Evolutionary conservation across 2,329 filamentous ascomycete genomes (phyloP).

Genomic region (Teratosphaeria nubilosa): DNA sequence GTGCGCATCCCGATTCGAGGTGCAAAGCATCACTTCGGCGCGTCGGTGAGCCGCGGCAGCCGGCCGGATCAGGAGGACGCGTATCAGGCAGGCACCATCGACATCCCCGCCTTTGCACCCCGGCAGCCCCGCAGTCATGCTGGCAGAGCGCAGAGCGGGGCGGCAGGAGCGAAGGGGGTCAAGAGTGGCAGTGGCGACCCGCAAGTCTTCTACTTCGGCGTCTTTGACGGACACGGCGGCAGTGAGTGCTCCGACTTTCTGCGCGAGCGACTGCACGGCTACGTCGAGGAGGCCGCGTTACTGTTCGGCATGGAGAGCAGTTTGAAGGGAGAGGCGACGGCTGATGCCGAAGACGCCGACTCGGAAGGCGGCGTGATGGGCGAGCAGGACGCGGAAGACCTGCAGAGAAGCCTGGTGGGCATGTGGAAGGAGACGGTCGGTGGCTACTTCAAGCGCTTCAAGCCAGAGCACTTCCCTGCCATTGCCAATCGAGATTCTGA

Average conservation of each 20-base stretch:
- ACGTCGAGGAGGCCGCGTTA: constrained; percentile 71
- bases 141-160: constrained; percentile 23
- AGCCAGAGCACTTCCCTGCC: constrained; percentile 57
- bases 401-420: constrained; percentile 62
- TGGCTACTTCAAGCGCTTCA: constrained; percentile 88
- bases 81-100: constrained; percentile 86
- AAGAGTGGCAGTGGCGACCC: constrained; percentile 70
- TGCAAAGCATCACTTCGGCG: constrained; percentile 94
- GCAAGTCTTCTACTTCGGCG: constrained; percentile 93
- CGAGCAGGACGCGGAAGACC: constrained; percentile 50
- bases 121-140: constrained; percentile 54
- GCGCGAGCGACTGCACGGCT: constrained; percentile 72
- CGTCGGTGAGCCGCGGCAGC: constrained; percentile 65
- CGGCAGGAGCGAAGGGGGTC: constrained; percentile 44
- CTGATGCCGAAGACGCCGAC: constrained; percentile 21
- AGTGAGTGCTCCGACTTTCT: constrained; percentile 80
- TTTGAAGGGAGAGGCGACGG: constrained; percentile 40
- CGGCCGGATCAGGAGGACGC: constrained; percentile 88
- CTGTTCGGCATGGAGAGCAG: constrained; percentile 72
- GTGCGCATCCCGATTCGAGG: constrained; percentile 88
- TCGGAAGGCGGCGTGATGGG: constrained; percentile 37
- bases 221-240: constrained; percentile 94
- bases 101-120: constrained; percentile 86
- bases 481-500: constrained; percentile 7
- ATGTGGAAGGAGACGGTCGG: constrained; percentile 79